Evolutionary conservation across 2,329 filamentous ascomycete genomes (phyloP), one percentile per base, ranked within the genome.

Genomic region (Stachybotrys chartarum): DNA sequence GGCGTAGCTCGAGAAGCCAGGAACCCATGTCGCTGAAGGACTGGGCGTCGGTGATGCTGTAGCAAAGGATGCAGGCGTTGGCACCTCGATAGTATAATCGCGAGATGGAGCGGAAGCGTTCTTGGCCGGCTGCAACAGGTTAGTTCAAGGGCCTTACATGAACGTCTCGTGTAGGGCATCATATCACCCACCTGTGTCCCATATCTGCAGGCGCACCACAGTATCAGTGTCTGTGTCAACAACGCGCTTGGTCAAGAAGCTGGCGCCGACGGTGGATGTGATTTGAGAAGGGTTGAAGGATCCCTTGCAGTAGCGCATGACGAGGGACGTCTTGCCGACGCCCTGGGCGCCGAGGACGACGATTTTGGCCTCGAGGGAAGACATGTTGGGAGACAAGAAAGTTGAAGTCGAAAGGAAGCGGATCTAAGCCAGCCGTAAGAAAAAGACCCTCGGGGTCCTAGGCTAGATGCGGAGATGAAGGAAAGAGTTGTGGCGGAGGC

Each of bases 11-110:
- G 58, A 81, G 83, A 58, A 97, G 81, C 92, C 92, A 97, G 55
- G 87, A 82, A 66, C 90, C 91, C 91, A 97, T 96, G 72, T 97
- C 91, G 63, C 84, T 81, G 70, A 96, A 97, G 57, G 89, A 94
- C 63, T 84, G 76, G 58, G 87, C 86, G 70, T 92, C 88, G 58
- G 91, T 96, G 69, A 97, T 95, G 75, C 90, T 90, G 77, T 97
- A 97, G 79, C 92, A 96, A 50, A 97, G 82, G 57, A 97, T 90
- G 65, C 90, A 94, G 56, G 92, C 92, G 68, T 96, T 93, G 59
- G 93, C 93, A 68, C 92, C 92, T 67, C 93, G 88, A 75, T 99
- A 99, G 78, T 97, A 97, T 54, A 99, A 84, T 55, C 92, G 87
- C 10, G 91, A 95, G 66, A 99, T 97, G 59, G 88, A 92, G 64